Evolutionary conservation across 2,329 filamentous ascomycete species (phyloP).

Genomic region (Pseudocercospora crystallina): DNA sequence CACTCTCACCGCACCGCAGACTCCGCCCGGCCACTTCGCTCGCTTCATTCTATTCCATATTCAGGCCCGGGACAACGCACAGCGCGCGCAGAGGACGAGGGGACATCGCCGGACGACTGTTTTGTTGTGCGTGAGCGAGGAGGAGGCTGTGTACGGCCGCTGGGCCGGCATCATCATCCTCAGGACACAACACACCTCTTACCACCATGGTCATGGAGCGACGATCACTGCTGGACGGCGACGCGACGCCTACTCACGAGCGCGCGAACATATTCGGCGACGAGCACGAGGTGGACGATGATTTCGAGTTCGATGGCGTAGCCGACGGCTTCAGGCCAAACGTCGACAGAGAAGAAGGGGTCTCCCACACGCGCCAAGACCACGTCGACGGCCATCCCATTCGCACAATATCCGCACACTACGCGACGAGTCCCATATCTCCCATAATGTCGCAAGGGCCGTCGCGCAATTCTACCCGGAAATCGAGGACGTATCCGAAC

Average conservation of each 20-base stretch:
- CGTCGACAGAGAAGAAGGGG: conserved; percentile 28
- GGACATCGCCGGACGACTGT: neutral
- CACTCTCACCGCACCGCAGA: neutral
- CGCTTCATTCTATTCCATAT: conserved; percentile 4
- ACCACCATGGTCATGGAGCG: conserved; percentile 25
- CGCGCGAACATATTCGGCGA: conserved; percentile 51
- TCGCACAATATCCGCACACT: conserved; percentile 34
- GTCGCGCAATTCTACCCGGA: conserved; percentile 35
- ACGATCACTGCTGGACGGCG: conserved; percentile 30
- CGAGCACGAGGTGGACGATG: conserved; percentile 45
- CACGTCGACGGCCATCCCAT: conserved; percentile 29
- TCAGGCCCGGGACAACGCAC: neutral
- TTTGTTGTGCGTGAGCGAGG: conserved; percentile 12
- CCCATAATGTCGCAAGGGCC: conserved; percentile 12
- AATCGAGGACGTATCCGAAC: conserved; percentile 31
- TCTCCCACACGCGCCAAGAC: conserved; percentile 21
- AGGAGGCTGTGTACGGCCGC: conserved; percentile 25
- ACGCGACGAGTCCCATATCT: conserved; percentile 24
- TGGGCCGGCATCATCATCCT: conserved; percentile 13
- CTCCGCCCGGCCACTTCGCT: neutral
- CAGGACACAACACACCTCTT: neutral
- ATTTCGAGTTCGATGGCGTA: conserved; percentile 44
- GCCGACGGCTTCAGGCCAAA: conserved; percentile 49
- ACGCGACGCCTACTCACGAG: conserved; percentile 30
- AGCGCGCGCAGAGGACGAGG: neutral